A percentile compares a stretch with the other conserved stretches of the same genome.
phyloP scores from a whole-genome alignment of 2,329 filamentous ascomycete species.

The Epichloe elymi region DNA sequence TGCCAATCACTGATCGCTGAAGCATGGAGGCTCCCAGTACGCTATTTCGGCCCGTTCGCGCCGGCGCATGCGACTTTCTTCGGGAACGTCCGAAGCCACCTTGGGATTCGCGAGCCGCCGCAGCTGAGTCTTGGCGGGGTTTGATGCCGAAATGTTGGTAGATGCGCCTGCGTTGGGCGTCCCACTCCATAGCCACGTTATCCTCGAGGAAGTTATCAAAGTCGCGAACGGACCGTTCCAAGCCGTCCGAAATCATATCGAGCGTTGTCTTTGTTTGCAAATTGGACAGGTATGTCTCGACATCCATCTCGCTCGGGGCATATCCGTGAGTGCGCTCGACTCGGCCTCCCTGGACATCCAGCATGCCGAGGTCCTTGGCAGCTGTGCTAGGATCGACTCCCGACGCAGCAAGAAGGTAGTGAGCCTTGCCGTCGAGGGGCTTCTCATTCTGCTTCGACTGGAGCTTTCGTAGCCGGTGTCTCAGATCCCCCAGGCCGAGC shows the following conservation, averaged over 20 bases:
- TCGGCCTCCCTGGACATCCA: conserved; percentile 45
- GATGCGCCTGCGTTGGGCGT: conserved; percentile 80
- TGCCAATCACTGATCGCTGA: conserved; percentile 77
- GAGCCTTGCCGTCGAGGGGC: conserved; percentile 50
- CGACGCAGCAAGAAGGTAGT: conserved; percentile 86
- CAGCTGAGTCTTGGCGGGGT: conserved; percentile 34
- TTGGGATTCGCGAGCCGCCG: conserved; percentile 32
- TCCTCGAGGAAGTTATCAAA: conserved; percentile 93
- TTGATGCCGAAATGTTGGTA: conserved; percentile 94
- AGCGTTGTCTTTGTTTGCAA: conserved; percentile 83
- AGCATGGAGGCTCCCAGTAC: conserved; percentile 49
- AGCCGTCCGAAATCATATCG: conserved; percentile 81
- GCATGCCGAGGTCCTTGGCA: conserved; percentile 71
- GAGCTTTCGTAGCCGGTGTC: conserved; percentile 69
- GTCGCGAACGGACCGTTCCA: conserved; percentile 77
- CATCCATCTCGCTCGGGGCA: conserved; percentile 46
- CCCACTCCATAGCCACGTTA: conserved; percentile 91
- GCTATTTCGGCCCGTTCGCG: conserved; percentile 36
- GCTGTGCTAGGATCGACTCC: conserved; percentile 81
- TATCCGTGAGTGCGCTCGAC: conserved; percentile 30
- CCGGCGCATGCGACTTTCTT: conserved; percentile 33
- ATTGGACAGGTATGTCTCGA: conserved; percentile 70
- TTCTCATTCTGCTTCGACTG: conserved; percentile 45
- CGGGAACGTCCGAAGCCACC: conserved; percentile 49
- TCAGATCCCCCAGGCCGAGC: conserved; percentile 81